Evolutionary conservation across 2,329 filamentous ascomycete genomes (phyloP), one percentile per base, ranked within the genome.

Genomic region (Colletotrichum eremochloae): DNA sequence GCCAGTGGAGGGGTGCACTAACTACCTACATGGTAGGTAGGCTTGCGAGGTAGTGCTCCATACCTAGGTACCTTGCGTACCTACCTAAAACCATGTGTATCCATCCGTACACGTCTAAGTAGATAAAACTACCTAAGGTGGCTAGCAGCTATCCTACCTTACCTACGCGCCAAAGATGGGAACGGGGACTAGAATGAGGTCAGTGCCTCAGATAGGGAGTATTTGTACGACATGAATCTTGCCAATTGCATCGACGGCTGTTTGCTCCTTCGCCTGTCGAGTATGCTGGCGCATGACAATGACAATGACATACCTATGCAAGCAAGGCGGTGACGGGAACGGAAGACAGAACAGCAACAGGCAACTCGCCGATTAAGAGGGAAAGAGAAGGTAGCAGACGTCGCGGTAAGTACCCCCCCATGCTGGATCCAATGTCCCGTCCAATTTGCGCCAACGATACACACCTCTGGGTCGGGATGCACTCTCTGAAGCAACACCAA

Each of bases 361-460:
- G 12, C 48, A 52, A 52, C n/a, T 29, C 2, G 24, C 42, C 24
- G 20, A 24, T 29, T 29, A 31, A 6, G 4, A 29, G 11, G 7
- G 14, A 12, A 2, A 46, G 42, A 56, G 31, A 20, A 36, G 52
- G 15, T 11, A 55, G 52, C 29, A 15, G 12, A 44, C n/a, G 9
- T 36, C 24, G 24, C 24, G 24, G 24, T 24, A 24, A 24, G 24
- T 24, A 24, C 24, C 24, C n/a, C 36, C 55, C 24, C 38, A 42
- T 66, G 63, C 56, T 67, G 58, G 69, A 68, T 68, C 64, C 58
- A 71, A 71, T 71, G 68, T 69, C 53, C 69, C 60, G 40, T 72
- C 69, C 60, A 72, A 72, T 69, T 72, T 72, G 66, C 60, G 50
- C 8, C 68, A 42, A 29, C 52, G 48, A 63, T 53, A 46, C 40